A percentile compares a stretch with the other conserved stretches of the same genome.
Evolutionary conservation across 305 asterid genomes (phyloP).

Genomic region (Fraxinus paxiana): DNA sequence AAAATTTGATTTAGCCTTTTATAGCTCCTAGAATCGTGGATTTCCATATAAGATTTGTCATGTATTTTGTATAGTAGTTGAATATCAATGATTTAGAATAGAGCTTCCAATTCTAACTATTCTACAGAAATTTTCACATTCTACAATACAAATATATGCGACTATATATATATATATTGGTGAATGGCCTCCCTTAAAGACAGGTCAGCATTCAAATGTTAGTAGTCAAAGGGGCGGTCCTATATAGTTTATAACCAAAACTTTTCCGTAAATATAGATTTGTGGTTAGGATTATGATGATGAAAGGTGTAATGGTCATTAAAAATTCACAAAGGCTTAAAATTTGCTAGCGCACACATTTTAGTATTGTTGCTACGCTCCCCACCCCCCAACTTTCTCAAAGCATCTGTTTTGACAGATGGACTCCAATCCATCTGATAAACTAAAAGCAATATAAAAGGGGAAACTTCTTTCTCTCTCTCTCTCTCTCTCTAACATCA

Average conservation of each 20-base stretch:
- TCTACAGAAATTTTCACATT: background rate
- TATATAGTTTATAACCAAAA: background rate
- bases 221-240: background rate
- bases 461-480: no score
- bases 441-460: background rate
- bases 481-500: no score
- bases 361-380: background rate
- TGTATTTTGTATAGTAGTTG: no score
- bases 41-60: no score
- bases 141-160: background rate
- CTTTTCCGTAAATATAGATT: background rate
- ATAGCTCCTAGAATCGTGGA: no score
- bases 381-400: no score
- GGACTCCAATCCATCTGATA: background rate
- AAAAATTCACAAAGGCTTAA: background rate
- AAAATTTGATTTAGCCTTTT: background rate
- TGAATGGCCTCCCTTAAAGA: background rate
- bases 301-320: background rate
- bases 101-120: no score
- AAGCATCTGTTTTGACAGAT: background rate
- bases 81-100: no score
- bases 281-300: background rate
- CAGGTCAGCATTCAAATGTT: background rate
- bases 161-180: background rate
- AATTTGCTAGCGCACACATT: background rate